phyloP scores from a whole-genome alignment of 352 stramenopile genomes.

The Phytophthora multivora region DNA sequence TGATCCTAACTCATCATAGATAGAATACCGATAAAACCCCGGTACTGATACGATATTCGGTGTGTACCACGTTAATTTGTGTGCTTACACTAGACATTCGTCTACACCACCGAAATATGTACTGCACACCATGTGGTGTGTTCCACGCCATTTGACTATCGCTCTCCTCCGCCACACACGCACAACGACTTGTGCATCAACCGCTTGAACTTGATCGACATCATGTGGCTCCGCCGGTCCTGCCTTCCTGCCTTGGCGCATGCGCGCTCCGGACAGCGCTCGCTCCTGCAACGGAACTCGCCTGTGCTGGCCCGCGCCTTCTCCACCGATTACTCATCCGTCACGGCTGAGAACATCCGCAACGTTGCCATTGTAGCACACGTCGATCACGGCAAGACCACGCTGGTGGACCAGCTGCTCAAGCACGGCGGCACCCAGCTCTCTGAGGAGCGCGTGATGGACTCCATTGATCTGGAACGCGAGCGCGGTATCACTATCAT shows the following conservation, averaged over 20 bases:
- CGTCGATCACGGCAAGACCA: constrained; percentile 99
- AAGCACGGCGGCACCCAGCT: constrained; percentile 93
- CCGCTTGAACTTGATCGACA: constrained; percentile 13
- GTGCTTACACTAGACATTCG: neutral
- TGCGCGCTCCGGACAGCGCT: constrained; percentile 33
- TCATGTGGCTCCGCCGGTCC: constrained; percentile 71
- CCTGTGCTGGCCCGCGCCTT: constrained; percentile 48
- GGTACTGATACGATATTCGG: no score
- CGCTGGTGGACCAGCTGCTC: constrained; percentile 97
- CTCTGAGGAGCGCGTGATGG: constrained; percentile 95
- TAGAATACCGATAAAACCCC: no score
- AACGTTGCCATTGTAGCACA: constrained; percentile 94
- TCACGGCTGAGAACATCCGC: constrained; percentile 68
- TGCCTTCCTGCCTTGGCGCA: constrained; percentile 50
- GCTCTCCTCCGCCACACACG: constrained; percentile 1
- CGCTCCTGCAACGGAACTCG: constrained; percentile 34
- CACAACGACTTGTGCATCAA: constrained; percentile 2
- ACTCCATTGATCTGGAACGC: constrained; percentile 97
- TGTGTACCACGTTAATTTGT: no score
- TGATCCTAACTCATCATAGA: no score
- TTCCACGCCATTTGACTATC: neutral
- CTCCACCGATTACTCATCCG: constrained; percentile 40
- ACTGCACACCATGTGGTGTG: neutral
- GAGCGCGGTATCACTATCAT: constrained; percentile 99
- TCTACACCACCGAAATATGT: constrained; percentile 19